Percentiles rank a stretch among this genome's conserved stretches.
phyloP scores from a whole-genome alignment of 306 rosid species.

The Astragalus membranaceus region DNA sequence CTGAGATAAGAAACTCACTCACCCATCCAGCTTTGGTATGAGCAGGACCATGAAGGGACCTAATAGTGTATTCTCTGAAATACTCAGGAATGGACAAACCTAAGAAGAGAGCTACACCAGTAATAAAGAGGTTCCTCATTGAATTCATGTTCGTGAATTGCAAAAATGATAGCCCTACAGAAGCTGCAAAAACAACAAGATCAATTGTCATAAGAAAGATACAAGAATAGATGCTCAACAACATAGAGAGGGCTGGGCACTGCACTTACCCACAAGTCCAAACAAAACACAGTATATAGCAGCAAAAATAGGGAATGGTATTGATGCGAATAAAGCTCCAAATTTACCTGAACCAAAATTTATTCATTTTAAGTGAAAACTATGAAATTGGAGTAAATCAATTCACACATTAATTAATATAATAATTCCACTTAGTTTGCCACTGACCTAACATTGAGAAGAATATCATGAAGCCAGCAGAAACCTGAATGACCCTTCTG shows the following conservation, averaged over 20 bases:
- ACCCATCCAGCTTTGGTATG: conserved; percentile 97
- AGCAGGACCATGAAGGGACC: conserved; percentile 77
- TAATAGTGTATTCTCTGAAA: conserved; percentile 71
- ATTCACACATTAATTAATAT: neutral
- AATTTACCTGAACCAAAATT: conserved; percentile 71
- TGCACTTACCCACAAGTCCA: conserved; percentile 77
- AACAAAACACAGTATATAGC: conserved; percentile 88
- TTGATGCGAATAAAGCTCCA: conserved; percentile 92
- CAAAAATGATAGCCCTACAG: conserved; percentile 92
- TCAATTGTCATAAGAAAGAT: neutral
- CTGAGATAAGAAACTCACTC: conserved; percentile 42
- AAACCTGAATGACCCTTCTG: conserved; percentile 89
- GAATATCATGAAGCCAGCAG: conserved; percentile 96
- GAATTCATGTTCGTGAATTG: conserved; percentile 99
- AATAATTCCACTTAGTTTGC: too few species aligned
- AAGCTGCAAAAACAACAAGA: conserved; percentile 46
- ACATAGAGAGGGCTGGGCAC: neutral
- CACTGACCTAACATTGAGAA: conserved; percentile 79
- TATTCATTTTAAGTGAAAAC: neutral
- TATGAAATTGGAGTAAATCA: neutral
- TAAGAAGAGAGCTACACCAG: conserved; percentile 76
- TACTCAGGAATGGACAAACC: conserved; percentile 85
- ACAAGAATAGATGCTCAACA: neutral
- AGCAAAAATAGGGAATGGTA: conserved; percentile 88
- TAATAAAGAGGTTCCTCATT: conserved; percentile 86